Conservation (phyloP, 805 yeast genomes). For the Myxozyma mucilagina region DNA sequence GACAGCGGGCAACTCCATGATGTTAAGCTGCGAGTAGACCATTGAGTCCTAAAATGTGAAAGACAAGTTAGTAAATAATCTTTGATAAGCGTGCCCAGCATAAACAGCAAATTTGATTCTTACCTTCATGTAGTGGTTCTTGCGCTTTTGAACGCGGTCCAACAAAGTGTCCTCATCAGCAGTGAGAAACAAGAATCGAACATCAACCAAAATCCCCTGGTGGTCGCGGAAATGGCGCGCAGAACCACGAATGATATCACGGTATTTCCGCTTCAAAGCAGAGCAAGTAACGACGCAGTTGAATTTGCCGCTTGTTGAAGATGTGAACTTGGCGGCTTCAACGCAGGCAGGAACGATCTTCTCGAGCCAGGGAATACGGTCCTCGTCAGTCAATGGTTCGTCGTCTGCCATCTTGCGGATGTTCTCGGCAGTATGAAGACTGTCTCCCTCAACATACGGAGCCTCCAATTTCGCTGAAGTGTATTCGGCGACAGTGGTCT, state of each 20-base stretch:
- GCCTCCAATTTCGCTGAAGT: constrained; percentile 51
- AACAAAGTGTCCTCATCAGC: constrained; percentile 63
- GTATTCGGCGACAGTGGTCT: constrained; percentile 68
- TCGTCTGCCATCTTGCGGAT: constrained; percentile 82
- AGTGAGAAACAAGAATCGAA: constrained; percentile 66
- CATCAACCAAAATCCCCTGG: constrained; percentile 38
- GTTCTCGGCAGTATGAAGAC: constrained; percentile 46
- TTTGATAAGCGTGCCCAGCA: background rate
- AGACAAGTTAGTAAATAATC: background rate
- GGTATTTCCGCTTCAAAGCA: constrained; percentile 70
- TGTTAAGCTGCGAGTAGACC: constrained; percentile 32
- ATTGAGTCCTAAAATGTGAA: constrained; percentile 25
- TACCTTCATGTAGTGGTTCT: constrained; percentile 81
- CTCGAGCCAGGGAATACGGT: constrained; percentile 87
- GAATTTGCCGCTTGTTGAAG: constrained; percentile 15
- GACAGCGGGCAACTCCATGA: constrained; percentile 30
- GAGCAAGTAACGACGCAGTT: constrained; percentile 76
- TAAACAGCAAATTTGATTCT: background rate
- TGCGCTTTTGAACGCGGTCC: constrained; percentile 61
- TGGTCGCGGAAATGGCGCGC: constrained; percentile 33
- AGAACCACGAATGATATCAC: constrained; percentile 56
- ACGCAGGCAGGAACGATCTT: constrained; percentile 43
- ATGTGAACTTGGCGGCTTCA: constrained; percentile 40
- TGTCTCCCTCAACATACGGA: constrained; percentile 82
- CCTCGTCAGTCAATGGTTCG: constrained; percentile 81